These are phyloP conservation scores for Dendryphion nanum DNA, from an alignment of 2,329 filamentous ascomycete genomes.

Conservation along the genomic window DNA sequence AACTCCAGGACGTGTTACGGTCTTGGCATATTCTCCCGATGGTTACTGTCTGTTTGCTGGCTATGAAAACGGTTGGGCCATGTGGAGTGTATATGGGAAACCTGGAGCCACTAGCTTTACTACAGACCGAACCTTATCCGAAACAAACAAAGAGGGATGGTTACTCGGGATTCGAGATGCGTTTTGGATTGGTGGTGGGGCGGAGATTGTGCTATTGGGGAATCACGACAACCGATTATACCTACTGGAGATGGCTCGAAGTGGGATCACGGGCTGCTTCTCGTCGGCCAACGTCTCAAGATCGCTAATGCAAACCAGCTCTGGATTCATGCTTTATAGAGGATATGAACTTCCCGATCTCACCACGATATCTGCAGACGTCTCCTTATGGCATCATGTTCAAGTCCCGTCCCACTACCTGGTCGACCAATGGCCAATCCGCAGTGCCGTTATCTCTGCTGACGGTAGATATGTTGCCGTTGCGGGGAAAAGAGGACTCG, in stretches of 20 bases:
- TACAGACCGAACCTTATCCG: slow-evolving; percentile 62
- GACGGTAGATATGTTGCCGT: slow-evolving; percentile 94
- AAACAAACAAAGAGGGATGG: slow-evolving; percentile 76
- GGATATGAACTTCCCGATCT: slow-evolving; percentile 90
- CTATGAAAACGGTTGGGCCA: slow-evolving; percentile 89
- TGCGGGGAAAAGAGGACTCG: slow-evolving; percentile 87
- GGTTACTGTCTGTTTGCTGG: slow-evolving; percentile 95
- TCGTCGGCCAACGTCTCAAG: slow-evolving; percentile 87
- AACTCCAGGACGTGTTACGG: slow-evolving; percentile 68
- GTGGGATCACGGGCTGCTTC: slow-evolving; percentile 89
- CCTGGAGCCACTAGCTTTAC: slow-evolving; percentile 80
- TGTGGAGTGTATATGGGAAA: slow-evolving; percentile 97
- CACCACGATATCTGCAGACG: slow-evolving; percentile 86
- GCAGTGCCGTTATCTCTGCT: slow-evolving; percentile 79
- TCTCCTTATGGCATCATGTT: slow-evolving; percentile 91
- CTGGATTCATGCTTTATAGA: slow-evolving; percentile 86
- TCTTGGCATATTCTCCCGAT: slow-evolving; percentile 85
- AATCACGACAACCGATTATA: slow-evolving; percentile 75
- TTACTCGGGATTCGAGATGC: slow-evolving; percentile 74
- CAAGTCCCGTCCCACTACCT: slow-evolving; percentile 84
- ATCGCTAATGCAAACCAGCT: slow-evolving; percentile 79
- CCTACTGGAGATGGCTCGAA: slow-evolving; percentile 88
- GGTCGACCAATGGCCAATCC: slow-evolving; percentile 89
- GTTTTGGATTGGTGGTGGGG: slow-evolving; percentile 84
- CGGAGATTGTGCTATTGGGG: slow-evolving; percentile 75